These are phyloP conservation scores for Nemania abortiva DNA, from an alignment of 2,329 filamentous ascomycete genomes.

Conservation along the genomic window DNA sequence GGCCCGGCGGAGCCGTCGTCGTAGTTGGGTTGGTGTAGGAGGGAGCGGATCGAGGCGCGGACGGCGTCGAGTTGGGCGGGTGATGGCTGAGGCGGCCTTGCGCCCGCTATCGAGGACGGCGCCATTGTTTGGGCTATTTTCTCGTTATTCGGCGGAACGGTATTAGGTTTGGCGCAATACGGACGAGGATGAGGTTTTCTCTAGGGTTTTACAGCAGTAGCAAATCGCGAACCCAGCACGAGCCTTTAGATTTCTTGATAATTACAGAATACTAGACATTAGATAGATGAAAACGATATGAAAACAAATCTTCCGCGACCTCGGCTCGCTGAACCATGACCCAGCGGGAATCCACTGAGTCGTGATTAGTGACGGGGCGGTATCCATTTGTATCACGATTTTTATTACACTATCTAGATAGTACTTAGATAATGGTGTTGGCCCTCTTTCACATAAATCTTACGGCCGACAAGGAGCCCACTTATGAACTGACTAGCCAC, in stretches of 20 bases:
- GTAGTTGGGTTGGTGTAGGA: slow-evolving; percentile 71
- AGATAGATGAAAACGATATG: neutral
- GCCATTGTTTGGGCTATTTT: neutral
- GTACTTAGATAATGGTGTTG: slow-evolving; percentile 5
- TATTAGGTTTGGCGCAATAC: no score
- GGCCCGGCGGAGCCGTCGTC: slow-evolving; percentile 74
- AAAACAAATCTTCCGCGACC: slow-evolving; percentile 7
- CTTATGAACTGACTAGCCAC: no score
- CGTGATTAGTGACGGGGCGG: slow-evolving; percentile 11
- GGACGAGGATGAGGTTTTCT: no score
- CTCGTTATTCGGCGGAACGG: no score
- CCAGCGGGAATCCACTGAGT: slow-evolving; percentile 10
- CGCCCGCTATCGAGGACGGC: neutral
- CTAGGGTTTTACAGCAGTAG: no score
- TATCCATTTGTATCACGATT: slow-evolving; percentile 15
- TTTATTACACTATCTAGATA: neutral
- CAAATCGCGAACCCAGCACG: no score
- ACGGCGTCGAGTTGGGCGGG: slow-evolving; percentile 55
- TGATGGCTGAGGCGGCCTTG: slow-evolving; percentile 32
- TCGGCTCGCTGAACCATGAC: slow-evolving; percentile 12
- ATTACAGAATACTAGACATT: neutral
- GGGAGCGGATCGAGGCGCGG: slow-evolving; percentile 63
- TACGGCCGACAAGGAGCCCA: no score
- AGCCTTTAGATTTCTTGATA: neutral
- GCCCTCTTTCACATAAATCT: neutral